Percentiles rank a stretch among this genome's conserved stretches.
phyloP scores from a whole-genome alignment of 257 asterid genomes.

The Solanum microdontum region DNA sequence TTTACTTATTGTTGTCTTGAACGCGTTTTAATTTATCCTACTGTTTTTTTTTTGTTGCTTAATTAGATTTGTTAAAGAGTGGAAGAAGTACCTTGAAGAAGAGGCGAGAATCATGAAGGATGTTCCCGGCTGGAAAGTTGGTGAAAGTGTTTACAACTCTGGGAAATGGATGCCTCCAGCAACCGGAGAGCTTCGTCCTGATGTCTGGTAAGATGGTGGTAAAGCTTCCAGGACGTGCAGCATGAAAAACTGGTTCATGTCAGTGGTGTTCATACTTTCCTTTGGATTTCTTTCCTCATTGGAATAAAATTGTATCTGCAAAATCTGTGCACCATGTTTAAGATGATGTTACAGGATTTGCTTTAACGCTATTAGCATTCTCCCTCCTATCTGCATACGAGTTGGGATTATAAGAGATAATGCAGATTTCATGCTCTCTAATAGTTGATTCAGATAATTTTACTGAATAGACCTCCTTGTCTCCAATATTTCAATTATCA shows the following conservation, averaged over 20 bases:
- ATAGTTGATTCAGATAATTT: background rate
- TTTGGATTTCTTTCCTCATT: conserved; percentile 6
- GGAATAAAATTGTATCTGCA: conserved; percentile 28
- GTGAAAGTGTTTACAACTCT: conserved; percentile 85
- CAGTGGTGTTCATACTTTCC: conserved; percentile 4
- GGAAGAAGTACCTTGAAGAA: conserved; percentile 73
- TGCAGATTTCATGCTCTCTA: background rate
- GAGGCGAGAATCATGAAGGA: conserved; percentile 94
- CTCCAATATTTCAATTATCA: background rate
- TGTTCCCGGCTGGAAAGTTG: conserved; percentile 96
- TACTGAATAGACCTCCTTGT: background rate
- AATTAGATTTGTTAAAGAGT: conserved; percentile 62
- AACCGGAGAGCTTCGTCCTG: conserved; percentile 91
- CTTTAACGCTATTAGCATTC: background rate
- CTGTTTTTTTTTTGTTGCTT: background rate
- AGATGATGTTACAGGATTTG: background rate
- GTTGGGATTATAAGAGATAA: background rate
- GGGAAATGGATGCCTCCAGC: conserved; percentile 99
- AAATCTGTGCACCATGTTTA: conserved; percentile 8
- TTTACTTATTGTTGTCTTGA: background rate
- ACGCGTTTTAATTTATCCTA: background rate
- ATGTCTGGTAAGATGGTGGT: conserved; percentile 48
- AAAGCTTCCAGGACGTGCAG: background rate
- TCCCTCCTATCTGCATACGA: background rate
- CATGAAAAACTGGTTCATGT: background rate